Evolutionary conservation across 257 asterid species (phyloP), one percentile per base, ranked within the genome.

Genomic region (Asclepias syriaca): DNA sequence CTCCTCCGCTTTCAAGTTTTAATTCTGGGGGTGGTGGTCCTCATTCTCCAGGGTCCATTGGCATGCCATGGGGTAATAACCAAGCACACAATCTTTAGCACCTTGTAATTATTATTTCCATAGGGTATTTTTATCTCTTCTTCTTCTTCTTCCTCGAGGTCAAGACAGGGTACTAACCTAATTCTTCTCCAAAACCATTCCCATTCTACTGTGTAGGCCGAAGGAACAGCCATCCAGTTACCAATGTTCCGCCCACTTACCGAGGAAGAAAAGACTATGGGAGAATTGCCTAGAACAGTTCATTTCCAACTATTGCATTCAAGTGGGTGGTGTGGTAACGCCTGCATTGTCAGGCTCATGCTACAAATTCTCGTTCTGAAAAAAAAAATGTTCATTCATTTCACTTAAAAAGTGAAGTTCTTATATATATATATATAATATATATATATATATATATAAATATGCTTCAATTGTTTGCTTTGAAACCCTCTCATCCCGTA

Each of bases 241-340:
- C 88, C 82, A 83, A 74, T 77, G 78, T 87, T 45, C 88, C 90
- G 19, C 89, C 92, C 43, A 74, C 83, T 55, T 78, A 82, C 71
- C 87, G 83, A 48, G 88, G 88, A 80, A 84, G 91, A 79, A 87
- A 87, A 83, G 97, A 85, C 74, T 81, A 83, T 61, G 89, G 91
- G 75, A 88, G 94, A 81, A 85, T 85, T 74, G 77, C 83, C 58
- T 90, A 78, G 79, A 60, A 43, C 70, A 49, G 75, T 70, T 40
- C 75, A 71, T 78, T 49, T 49, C 61, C 32, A 71, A 37, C 68
- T 64, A 13, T 48, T 77, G 64, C 50, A 72, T 43, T 49, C 21
- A 48, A 49, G 66, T 40, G 68, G 39, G 11, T 70, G 10, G 39
- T 34, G 66, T 63, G 68, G 24, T 16, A 63, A 5, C n/a, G 56